Base-by-base conservation (phyloP, 495 filamentous ascomycete genomes). In the Aspergillus nidulans region DNA sequence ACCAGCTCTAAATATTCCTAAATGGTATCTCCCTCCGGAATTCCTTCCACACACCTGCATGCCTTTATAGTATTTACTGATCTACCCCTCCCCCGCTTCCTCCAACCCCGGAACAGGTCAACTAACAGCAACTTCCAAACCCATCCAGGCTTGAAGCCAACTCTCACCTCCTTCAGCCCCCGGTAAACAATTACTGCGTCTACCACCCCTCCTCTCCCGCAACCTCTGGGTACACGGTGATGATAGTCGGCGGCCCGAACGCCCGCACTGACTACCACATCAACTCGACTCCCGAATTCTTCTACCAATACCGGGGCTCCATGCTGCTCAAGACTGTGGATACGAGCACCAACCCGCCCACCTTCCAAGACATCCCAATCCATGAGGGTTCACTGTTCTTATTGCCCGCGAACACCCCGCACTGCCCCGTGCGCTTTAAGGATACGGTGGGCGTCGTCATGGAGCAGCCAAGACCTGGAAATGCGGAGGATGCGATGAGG, bases 211-310 rank as follows among this genome's bases (percentile, higher is more conserved):
- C 74, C 23, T 69, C 65, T 1, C 66, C 72, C 7, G 62, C 63
- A 2, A 76, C 73, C 34, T 57, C 73, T 46, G 75, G 75, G 32
- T 75, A 77, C 60, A 78, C 75, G 3, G 74, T 78, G 6, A 78
- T 78, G 90, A 91, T 98, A 58, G 92, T 98, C 52, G 94, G 94
- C 63, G 95, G 94, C 13, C 94, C 94, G 52, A 98, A 98, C 70
- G 90, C 90, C 15, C 85, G 94, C 57, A 96, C 91, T 47, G 95
- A 97, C 78, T 98, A 96, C 77, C 94, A 97, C 79, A 95, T 98
- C 77, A 98, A 98, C 76, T 76, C 85, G 48, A 98, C 94, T 0
- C 85, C 94, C 6, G 94, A 98, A 65, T 97, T 91, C 83, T 98
- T 97, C 81, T 98, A 95, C 79, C 92, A 97, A 68, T 88, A 96